A percentile compares a stretch with the other conserved stretches of the same genome.
These are phyloP conservation scores for Sarcocystis neurona DNA, from an alignment of 169 alveolate species.

Conservation along the genomic window DNA sequence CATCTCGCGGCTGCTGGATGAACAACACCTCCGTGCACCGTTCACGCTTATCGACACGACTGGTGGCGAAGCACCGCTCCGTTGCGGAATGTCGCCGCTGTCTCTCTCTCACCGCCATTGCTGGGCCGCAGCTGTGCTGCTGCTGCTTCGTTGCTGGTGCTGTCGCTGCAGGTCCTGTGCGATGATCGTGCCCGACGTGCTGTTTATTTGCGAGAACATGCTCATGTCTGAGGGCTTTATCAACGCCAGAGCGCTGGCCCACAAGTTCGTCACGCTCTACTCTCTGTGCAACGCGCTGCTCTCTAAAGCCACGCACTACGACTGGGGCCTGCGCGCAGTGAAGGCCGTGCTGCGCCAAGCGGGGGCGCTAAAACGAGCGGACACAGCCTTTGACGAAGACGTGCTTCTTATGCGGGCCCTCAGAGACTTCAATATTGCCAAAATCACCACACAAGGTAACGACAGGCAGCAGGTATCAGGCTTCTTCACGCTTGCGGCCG, in stretches of 20 bases:
- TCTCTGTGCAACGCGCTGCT: constrained; percentile 86
- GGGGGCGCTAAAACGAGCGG: constrained; percentile 89
- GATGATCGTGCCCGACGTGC: constrained; percentile 96
- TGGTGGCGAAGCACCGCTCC: too few relatives aligned
- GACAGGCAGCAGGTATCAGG: too few relatives aligned
- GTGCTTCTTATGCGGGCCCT: constrained; percentile 84
- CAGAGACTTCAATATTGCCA: constrained; percentile 95
- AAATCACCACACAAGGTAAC: constrained; percentile 78
- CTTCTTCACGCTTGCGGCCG: not conserved
- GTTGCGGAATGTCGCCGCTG: too few relatives aligned
- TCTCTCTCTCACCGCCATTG: too few relatives aligned
- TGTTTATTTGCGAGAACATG: constrained; percentile 95
- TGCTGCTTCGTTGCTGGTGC: not conserved
- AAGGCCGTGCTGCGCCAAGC: constrained; percentile 92
- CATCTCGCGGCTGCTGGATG: too few relatives aligned
- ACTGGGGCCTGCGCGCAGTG: constrained; percentile 93
- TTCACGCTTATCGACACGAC: too few relatives aligned
- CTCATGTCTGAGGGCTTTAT: constrained; percentile 97
- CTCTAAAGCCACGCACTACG: constrained; percentile 92
- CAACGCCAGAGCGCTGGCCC: constrained; percentile 89
- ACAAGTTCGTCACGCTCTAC: constrained; percentile 92
- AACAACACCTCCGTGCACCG: too few relatives aligned
- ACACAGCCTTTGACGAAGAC: constrained; percentile 88
- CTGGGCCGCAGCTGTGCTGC: not conserved
- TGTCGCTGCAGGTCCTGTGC: constrained; percentile 87